Evolutionary conservation across 176 grass and related monocot species (phyloP), one percentile per base, ranked within the genome.

Genomic region (Aegilops tauschii): DNA sequence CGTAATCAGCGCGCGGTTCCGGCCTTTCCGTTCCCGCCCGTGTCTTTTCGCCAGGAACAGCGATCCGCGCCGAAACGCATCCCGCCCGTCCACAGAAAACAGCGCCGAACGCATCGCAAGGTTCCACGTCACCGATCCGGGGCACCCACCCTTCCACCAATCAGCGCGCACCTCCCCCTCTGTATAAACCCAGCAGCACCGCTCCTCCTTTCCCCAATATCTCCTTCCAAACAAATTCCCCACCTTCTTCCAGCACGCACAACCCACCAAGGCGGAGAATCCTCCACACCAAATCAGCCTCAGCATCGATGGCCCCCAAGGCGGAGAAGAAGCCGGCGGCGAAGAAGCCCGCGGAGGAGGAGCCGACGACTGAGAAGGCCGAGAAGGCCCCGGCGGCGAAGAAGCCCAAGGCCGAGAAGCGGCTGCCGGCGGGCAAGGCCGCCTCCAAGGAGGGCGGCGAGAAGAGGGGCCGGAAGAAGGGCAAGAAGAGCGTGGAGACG

Each of bases 401-500:
- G 66, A 69, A 69, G 66, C 66, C 66, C 66, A 69, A 36, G 66
- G 31, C 66, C 16, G 66, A 17, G 66, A 69, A 69, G 66, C 25
- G 31, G 7, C 66, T 69, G 13, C 65, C 66, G 16, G 66, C 66
- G 6, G 66, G 66, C 16, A 69, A 69, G 66, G 36, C 66, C 16
- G 66, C 66, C 17, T 17, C 66, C 66, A 69, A 69, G 66, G 66
- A 69, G 31, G 66, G 66, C 66, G 66, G 66, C 31, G 66, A 69
- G 69, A 73, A 73, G 69, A 73, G 11, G 69, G 69, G 69, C 37
- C 6, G 69, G 5, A 73, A 73, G 42, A 74, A 49, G 71, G 71
- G 71, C 6, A 74, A 74, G 88, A 90, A 90, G 80, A 87, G 80
- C 56, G 89, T 87, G 0, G 95, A 98, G 89, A 95, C 93, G 0